phyloP scores from a whole-genome alignment of 75 land plant genomes.

The Adiantum capillusveneris region DNA sequence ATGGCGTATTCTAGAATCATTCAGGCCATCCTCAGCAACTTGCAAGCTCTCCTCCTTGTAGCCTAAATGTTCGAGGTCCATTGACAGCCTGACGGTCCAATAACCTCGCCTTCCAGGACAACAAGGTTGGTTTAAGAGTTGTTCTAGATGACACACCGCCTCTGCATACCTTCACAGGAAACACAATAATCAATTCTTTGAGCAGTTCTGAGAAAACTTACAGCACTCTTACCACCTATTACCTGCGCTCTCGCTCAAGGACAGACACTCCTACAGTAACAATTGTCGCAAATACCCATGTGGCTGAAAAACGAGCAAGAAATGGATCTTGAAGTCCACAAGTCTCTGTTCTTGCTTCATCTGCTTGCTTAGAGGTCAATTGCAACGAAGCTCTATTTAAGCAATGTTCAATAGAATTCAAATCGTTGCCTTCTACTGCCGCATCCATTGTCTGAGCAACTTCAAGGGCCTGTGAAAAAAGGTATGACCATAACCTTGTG shows the following conservation, averaged over 20 bases:
- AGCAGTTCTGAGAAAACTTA: no score
- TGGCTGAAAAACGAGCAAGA: conserved; percentile 56
- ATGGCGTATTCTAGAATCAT: conserved; percentile 77
- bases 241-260: conserved; percentile 74
- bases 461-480: conserved; percentile 59
- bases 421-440: conserved; percentile 57
- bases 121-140: conserved; percentile 31
- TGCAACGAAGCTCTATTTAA: conserved; percentile 35
- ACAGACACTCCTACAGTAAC: conserved; percentile 70
- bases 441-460: conserved; percentile 86
- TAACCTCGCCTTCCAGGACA: conserved; percentile 74
- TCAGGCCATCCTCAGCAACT: conserved; percentile 66
- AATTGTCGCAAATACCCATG: conserved; percentile 68
- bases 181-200: no score
- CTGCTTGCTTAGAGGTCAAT: conserved; percentile 10
- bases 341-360: conserved; percentile 10
- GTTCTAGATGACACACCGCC: conserved; percentile 51
- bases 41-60: conserved; percentile 56
- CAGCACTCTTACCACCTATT: not conserved
- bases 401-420: conserved; percentile 36
- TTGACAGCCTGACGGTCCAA: conserved; percentile 84
- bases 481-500: no score
- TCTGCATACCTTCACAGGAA: conserved; percentile 61
- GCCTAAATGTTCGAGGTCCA: conserved; percentile 81
- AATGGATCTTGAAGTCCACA: conserved; percentile 29